Evolutionary conservation across 208 protist species (phyloP).

Genomic region (Trypanosoma platydactyli): DNA sequence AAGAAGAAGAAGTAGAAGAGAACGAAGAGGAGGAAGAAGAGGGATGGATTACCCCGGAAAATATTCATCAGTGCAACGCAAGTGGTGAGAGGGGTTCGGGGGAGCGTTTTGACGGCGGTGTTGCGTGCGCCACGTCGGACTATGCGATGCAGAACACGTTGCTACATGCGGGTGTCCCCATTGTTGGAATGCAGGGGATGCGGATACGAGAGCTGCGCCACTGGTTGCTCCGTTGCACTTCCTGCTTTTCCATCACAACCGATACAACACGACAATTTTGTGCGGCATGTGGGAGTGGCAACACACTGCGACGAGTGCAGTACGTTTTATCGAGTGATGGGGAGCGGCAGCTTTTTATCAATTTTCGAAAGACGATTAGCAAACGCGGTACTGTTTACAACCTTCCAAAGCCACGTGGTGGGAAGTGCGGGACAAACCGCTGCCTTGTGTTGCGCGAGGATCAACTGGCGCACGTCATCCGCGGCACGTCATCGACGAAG

Average conservation of each 20-base stretch:
- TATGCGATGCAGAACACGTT: slow-evolving; percentile 96
- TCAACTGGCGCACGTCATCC: slow-evolving; percentile 84
- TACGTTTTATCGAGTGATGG: slow-evolving; percentile 86
- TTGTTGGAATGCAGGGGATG: slow-evolving; percentile 87
- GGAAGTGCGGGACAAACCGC: slow-evolving; percentile 83
- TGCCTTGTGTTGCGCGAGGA: slow-evolving; percentile 89
- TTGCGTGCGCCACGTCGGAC: slow-evolving; percentile 94
- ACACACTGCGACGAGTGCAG: slow-evolving; percentile 90
- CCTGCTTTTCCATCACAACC: slow-evolving; percentile 82
- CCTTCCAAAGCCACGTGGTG: slow-evolving; percentile 84
- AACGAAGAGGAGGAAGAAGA: slow-evolving; percentile 61
- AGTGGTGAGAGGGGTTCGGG: slow-evolving; percentile 6
- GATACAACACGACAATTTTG: slow-evolving; percentile 94
- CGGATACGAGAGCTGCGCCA: slow-evolving; percentile 85
- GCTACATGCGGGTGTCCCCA: slow-evolving; percentile 88
- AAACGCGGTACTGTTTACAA: slow-evolving; percentile 89
- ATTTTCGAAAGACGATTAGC: slow-evolving; percentile 81
- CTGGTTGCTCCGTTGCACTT: slow-evolving; percentile 90
- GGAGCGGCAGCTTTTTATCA: slow-evolving; percentile 89
- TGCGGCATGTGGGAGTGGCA: slow-evolving; percentile 79
- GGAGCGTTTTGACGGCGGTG: slow-evolving; percentile 63
- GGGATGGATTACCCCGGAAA: slow-evolving; percentile 93
- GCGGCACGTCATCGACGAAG: slow-evolving; percentile 56
- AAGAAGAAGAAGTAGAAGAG: slow-evolving; percentile 9
- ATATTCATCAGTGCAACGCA: slow-evolving; percentile 56